Conservation (phyloP, 2,329 filamentous ascomycete species). For the Alternaria brassicae region DNA sequence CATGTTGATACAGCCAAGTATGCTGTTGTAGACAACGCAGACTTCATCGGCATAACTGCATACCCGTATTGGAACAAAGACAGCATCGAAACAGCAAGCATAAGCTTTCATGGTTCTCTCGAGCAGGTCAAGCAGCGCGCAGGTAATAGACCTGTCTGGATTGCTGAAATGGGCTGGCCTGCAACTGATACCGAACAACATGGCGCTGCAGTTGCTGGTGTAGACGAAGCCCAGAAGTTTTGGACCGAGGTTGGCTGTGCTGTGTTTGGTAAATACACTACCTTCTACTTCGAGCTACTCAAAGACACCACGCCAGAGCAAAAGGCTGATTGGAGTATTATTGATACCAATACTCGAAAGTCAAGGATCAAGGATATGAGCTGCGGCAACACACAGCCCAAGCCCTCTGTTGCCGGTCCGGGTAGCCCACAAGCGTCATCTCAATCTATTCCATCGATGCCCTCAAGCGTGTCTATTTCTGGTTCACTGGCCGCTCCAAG, state of each 20-base stretch:
- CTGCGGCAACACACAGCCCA: slow-evolving; percentile 18
- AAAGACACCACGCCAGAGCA: slow-evolving; percentile 29
- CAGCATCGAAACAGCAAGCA: slow-evolving; percentile 50
- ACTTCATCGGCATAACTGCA: slow-evolving; percentile 45
- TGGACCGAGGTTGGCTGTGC: slow-evolving; percentile 43
- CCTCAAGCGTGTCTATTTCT: not conserved
- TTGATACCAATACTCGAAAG: slow-evolving; percentile 24
- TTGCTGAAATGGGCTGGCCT: slow-evolving; percentile 48
- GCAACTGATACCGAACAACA: slow-evolving; percentile 19
- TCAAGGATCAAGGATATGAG: slow-evolving; percentile 31
- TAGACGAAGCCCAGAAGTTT: slow-evolving; percentile 34
- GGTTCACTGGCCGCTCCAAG: not conserved
- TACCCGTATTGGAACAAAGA: slow-evolving; percentile 45
- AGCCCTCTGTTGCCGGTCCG: not conserved
- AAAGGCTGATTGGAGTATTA: slow-evolving; percentile 35
- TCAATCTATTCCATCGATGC: not conserved
- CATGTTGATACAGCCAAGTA: slow-evolving; percentile 43
- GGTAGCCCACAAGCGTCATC: not conserved
- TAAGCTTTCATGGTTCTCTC: slow-evolving; percentile 35
- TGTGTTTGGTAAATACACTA: slow-evolving; percentile 40
- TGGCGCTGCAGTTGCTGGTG: slow-evolving; percentile 23
- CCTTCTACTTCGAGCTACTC: slow-evolving; percentile 45
- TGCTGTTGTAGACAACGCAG: slow-evolving; percentile 33
- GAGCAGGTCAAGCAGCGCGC: slow-evolving; percentile 30
- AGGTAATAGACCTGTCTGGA: slow-evolving; percentile 40